Base-by-base conservation (phyloP, 306 rosid genomes). In the Adenanthera pavonina region DNA sequence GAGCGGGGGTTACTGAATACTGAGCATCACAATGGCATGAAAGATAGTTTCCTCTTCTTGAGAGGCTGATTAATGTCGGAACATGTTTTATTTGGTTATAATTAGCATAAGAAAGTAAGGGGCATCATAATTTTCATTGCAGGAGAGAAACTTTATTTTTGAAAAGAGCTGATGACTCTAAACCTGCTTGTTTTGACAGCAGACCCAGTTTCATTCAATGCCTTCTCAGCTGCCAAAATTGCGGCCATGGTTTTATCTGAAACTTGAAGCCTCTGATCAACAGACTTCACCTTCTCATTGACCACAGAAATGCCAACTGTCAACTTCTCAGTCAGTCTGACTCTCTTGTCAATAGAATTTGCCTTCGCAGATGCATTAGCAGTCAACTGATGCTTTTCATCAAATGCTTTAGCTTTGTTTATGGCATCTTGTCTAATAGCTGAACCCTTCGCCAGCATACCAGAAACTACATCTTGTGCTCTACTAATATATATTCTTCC, bases 171-270 rank as follows among this genome's bases (percentile, higher is more conserved):
- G 43, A 65, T 59, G 36, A 65, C 2, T 33, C 20, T 81, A 75
- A 79, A 94, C 97, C 97, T 94, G 92, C 97, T 94, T 77, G 94
- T 92, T 92, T 92, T 94, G 73, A 94, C 97, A 54, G 97, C 95
- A 74, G 98, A 94, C 69, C 98, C 97, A 5, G 97, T 94, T 78
- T 92, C 89, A 74, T 94, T 94, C 78, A 92, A 72, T 88, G 90
- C 92, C 69, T 97, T 92, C 87, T 94, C 95, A 40, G 97, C 97
- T 57, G 97, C 97, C 66, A 92, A 76, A 80, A 94, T 84, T 36
- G 97, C 98, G 30, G 94, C 97, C 98, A 92, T 94, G 38, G 97
- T 94, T 88, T 92, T 94, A 82, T 92, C 97, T 0, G 98, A 94
- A 79, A 92, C 97, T 15, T 92, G 97, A 82, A 94, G 92, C 74